Evolutionary conservation across 371 early-diverging fungal species (phyloP).

Genomic region (Sporodiniella umbellata): DNA sequence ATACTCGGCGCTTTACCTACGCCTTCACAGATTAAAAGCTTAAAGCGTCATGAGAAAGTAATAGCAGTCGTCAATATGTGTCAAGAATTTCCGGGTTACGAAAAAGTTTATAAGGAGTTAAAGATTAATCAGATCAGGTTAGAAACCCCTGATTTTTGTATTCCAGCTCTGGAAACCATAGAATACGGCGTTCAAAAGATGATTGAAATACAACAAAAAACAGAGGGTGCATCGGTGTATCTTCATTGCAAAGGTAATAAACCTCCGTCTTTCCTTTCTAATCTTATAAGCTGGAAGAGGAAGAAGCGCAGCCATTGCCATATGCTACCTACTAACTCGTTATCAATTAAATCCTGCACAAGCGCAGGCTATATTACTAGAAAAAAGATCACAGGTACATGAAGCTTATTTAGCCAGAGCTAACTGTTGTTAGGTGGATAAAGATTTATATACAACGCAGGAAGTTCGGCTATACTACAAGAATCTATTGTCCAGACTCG

Average conservation of each 20-base stretch:
- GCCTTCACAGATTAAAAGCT: conserved; percentile 29
- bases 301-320: conserved; percentile 38
- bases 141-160: conserved; percentile 38
- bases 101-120: conserved; percentile 26
- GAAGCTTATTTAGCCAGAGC: background rate
- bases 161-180: conserved; percentile 30
- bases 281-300: conserved; percentile 38
- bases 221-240: conserved; percentile 22
- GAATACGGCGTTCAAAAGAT: conserved; percentile 25
- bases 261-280: background rate
- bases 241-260: conserved; percentile 43
- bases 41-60: conserved; percentile 27
- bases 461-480: conserved; percentile 38
- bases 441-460: conserved; percentile 29
- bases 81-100: conserved; percentile 45
- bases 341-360: conserved; percentile 25
- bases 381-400: conserved; percentile 36
- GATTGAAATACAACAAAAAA: conserved; percentile 7
- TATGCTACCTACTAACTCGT: conserved; percentile 38
- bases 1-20: conserved; percentile 47
- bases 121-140: conserved; percentile 32
- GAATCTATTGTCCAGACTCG: conserved; percentile 23
- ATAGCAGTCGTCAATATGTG: conserved; percentile 37
- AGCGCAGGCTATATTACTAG: conserved; percentile 26
- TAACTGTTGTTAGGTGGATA: conserved; percentile 27